Base-by-base conservation (phyloP, 352 stramenopile genomes). In the Globisporangium orthogonon region DNA sequence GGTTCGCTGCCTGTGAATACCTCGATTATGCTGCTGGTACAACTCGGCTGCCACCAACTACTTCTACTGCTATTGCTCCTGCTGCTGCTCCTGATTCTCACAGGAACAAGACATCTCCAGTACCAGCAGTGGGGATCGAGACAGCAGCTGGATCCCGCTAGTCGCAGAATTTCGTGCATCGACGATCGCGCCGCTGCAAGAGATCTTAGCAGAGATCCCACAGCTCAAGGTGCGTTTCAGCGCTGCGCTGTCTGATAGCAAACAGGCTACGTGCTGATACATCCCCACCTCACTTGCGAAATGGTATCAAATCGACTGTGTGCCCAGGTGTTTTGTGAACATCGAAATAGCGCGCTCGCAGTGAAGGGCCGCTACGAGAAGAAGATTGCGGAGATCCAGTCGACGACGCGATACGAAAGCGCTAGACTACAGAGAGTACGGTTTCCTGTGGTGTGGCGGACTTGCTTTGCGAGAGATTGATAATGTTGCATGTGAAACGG, bases 361-460 rank as follows among this genome's bases (percentile, higher is more conserved):
- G 59, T 84, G 13, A 76, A 80, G 52, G 39, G 65, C 61, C 75
- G 76, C 23, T 89, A 92, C 37, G 63, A 87, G 37, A 66, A 45
- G 30, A 91, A 91, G 54, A 53, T 91, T 7, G 55, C 67, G 3
- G 74, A 86, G 2, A 76, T 91, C 5, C 55, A 82, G 55, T 71
- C 52, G 7, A 62, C 62, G 41, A 69, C 52, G 37, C 76, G 69
- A n/a, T 67, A 65, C 49, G 76, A 88, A 39, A 72, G 60, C 18
- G 57, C 71, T 6, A 60, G 79, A 33, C 66, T 89, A 13, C 77
- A 83, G 45, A 62, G 79, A 2, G 82, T 92, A 55, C 54, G 64
- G 70, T 18, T 37, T 37, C 9, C 31, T 35, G 40, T 45, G 40
- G 5, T 45, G 40, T 45, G 40, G 7, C 5, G 40, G 40, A n/a